Conservation (phyloP, 495 filamentous ascomycete species). For the Trichoderma gamsii region DNA sequence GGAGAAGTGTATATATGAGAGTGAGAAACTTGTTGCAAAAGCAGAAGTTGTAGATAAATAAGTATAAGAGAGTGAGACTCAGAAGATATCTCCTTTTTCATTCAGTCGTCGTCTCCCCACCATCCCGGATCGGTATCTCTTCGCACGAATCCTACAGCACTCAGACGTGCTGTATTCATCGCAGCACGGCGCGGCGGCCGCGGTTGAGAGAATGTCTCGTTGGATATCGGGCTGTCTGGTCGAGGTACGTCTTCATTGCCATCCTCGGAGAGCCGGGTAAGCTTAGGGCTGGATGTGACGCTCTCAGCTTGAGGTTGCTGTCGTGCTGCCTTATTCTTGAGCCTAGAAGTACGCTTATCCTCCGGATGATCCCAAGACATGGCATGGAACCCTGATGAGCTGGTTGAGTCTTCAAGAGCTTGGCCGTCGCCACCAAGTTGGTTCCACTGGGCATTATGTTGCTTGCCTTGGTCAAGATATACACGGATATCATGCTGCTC, state of each 20-base stretch:
- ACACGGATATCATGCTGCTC: conserved; percentile 29
- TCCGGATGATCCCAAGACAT: conserved; percentile 20
- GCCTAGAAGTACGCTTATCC: conserved; percentile 18
- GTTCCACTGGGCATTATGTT: conserved; percentile 5
- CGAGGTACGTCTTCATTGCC: conserved; percentile 3
- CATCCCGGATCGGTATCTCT: conserved; percentile 33
- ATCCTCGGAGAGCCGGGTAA: conserved; percentile 7
- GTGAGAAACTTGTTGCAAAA: not conserved
- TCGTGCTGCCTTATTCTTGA: conserved; percentile 23
- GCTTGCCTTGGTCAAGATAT: conserved; percentile 26
- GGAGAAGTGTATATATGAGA: too few species aligned
- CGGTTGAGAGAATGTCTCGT: not conserved
- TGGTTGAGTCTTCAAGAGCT: not conserved
- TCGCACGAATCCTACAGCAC: conserved; percentile 23
- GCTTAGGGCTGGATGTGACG: not conserved
- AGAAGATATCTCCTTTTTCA: too few species aligned
- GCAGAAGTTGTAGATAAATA: not conserved
- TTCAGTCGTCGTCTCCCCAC: conserved; percentile 38
- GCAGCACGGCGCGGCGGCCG: not conserved
- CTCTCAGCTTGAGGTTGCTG: conserved; percentile 21
- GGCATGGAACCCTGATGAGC: not conserved
- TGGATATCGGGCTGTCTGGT: conserved; percentile 16
- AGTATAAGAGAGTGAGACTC: not conserved
- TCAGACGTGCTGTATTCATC: not conserved
- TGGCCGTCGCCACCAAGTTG: not conserved